Conservation (phyloP, 805 yeast genomes). For the Wickerhamomyces bovis region DNA sequence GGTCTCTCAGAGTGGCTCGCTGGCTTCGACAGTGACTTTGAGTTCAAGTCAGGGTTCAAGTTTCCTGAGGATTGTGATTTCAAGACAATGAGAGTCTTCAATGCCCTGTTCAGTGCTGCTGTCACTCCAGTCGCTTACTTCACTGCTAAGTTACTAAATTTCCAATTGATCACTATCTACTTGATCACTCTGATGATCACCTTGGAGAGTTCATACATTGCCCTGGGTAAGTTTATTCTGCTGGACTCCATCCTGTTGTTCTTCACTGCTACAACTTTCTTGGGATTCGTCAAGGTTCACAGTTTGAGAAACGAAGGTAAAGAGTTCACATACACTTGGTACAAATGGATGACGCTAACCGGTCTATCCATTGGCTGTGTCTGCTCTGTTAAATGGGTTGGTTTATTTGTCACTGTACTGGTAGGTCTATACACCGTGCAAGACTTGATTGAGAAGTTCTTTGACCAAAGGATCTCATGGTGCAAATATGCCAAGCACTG, state of each 20-base stretch:
- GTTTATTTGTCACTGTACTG: conserved; percentile 56
- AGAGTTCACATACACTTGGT: conserved; percentile 38
- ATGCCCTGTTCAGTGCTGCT: conserved; percentile 59
- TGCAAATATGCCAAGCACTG: conserved; percentile 54
- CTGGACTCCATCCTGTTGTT: conserved; percentile 72
- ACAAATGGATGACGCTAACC: conserved; percentile 50
- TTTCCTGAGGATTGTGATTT: conserved; percentile 61
- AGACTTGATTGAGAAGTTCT: conserved; percentile 44
- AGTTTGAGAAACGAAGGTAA: conserved; percentile 31
- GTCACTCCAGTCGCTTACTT: conserved; percentile 68
- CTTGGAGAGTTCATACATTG: conserved; percentile 63
- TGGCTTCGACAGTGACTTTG: conserved; percentile 77
- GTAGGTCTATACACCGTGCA: conserved; percentile 54
- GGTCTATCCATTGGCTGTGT: conserved; percentile 78
- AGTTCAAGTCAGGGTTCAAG: conserved; percentile 57
- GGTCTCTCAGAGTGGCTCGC: conserved; percentile 76
- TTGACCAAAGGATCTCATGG: conserved; percentile 25
- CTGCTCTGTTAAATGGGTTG: conserved; percentile 84
- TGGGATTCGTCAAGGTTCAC: conserved; percentile 52
- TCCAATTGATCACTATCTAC: conserved; percentile 46
- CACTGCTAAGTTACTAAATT: conserved; percentile 56
- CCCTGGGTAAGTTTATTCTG: conserved; percentile 67
- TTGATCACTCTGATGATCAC: conserved; percentile 57
- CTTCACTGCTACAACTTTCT: conserved; percentile 67
- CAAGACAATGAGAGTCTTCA: conserved; percentile 63